Evolutionary conservation across 306 rosid species (phyloP).

Genomic region (Cicer arietinum): DNA sequence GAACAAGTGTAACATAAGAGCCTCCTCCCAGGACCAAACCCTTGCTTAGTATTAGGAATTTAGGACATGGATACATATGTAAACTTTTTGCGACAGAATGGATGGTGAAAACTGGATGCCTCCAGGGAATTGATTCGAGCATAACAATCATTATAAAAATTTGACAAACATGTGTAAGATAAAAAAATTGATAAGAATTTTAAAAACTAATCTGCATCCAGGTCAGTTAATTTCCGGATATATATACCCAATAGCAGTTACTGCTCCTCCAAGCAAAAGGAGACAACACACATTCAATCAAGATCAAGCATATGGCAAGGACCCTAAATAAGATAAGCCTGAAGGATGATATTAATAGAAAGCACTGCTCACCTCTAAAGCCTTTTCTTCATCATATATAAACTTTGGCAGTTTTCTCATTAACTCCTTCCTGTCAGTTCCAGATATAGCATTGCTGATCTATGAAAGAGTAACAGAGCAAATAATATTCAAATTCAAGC

Average conservation of each 20-base stretch:
- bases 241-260: background rate
- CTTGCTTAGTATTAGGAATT: slow-evolving; percentile 24
- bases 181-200: slow-evolving; percentile 9
- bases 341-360: slow-evolving; percentile 35
- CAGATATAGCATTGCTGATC: slow-evolving; percentile 92
- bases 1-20: slow-evolving; percentile 13
- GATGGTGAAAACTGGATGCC: slow-evolving; percentile 23
- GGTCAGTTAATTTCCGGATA: background rate
- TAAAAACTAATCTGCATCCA: slow-evolving; percentile 10
- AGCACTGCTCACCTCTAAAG: slow-evolving; percentile 77
- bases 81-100: slow-evolving; percentile 26
- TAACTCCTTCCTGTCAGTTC: slow-evolving; percentile 83
- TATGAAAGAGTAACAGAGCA: slow-evolving; percentile 46
- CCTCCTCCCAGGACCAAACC: slow-evolving; percentile 25
- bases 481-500: slow-evolving; percentile 27
- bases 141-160: slow-evolving; percentile 21
- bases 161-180: slow-evolving; percentile 5
- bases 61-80: background rate
- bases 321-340: slow-evolving; percentile 27
- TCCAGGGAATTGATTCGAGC: slow-evolving; percentile 16
- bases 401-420: slow-evolving; percentile 97
- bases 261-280: slow-evolving; percentile 30
- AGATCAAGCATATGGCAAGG: background rate
- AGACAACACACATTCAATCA: slow-evolving; percentile 24
- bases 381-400: slow-evolving; percentile 95